phyloP scores from a whole-genome alignment of 805 yeast species.

The Aciculoconidium aculeatum region DNA sequence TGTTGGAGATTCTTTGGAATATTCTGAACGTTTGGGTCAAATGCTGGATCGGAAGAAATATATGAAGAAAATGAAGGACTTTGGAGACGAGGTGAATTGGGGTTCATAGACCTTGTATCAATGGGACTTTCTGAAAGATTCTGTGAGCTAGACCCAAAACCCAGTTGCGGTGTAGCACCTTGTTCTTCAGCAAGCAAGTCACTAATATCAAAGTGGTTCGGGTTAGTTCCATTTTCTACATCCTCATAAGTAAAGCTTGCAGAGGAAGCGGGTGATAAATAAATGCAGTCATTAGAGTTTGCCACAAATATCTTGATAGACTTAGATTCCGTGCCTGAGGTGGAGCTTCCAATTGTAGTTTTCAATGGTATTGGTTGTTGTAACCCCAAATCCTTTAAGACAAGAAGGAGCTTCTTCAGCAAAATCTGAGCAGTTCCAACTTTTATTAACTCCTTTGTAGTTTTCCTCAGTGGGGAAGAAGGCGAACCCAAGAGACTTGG shows the following conservation, averaged over 20 bases:
- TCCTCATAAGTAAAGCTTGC: constrained; percentile 39
- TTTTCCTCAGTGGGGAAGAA: constrained; percentile 16
- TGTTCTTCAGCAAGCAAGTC: constrained; percentile 4
- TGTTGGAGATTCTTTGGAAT: constrained; percentile 11
- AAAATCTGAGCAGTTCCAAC: constrained; percentile 34
- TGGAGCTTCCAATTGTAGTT: constrained; percentile 16
- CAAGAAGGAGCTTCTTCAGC: constrained; percentile 25
- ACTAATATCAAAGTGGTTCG: constrained; percentile 3
- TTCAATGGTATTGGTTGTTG: constrained; percentile 35
- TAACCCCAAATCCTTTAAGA: constrained; percentile 32
- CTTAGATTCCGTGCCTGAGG: constrained; percentile 21
- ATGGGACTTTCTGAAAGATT: too few species aligned
- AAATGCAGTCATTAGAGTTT: constrained; percentile 35
- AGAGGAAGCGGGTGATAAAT: constrained; percentile 33
- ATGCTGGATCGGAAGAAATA: constrained; percentile 3
- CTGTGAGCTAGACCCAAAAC: neutral
- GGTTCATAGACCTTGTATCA: too few species aligned
- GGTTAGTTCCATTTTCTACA: constrained; percentile 29
- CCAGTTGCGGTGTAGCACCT: neutral
- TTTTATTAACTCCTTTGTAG: constrained; percentile 32
- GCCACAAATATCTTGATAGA: constrained; percentile 28
- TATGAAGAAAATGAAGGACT: constrained; percentile 1
- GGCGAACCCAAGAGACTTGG: neutral
- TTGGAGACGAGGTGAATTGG: constrained; percentile 2
- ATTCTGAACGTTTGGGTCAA: constrained; percentile 8